Conservation (phyloP, 2,329 filamentous ascomycete species). For the Pseudocercospora macadamiae region DNA sequence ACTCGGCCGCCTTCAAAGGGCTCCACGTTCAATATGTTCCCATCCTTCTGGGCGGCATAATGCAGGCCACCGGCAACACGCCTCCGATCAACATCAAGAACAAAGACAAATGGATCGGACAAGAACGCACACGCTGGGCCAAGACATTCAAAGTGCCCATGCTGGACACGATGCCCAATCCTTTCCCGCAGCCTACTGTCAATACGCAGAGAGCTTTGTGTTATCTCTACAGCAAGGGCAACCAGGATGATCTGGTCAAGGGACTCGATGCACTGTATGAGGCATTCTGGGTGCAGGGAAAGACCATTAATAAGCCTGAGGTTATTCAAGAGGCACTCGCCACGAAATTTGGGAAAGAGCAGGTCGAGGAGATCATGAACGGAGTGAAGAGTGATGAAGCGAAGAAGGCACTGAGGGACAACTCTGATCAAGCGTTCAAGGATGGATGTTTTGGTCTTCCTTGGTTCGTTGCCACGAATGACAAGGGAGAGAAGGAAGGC, state of each 20-base stretch:
- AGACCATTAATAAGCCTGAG: conserved; percentile 50
- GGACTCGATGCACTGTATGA: conserved; percentile 54
- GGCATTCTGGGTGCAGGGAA: conserved; percentile 56
- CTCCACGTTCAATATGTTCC: conserved; percentile 61
- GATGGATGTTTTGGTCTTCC: conserved; percentile 64
- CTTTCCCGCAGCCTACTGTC: conserved; percentile 59
- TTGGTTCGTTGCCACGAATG: conserved; percentile 61
- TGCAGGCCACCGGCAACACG: conserved; percentile 59
- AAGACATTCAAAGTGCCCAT: conserved; percentile 59
- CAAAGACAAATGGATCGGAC: conserved; percentile 61
- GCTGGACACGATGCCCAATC: conserved; percentile 45
- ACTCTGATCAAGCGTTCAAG: conserved; percentile 56
- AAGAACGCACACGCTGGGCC: conserved; percentile 59
- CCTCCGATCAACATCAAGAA: conserved; percentile 62
- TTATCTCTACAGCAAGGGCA: conserved; percentile 46
- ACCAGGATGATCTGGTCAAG: conserved; percentile 45
- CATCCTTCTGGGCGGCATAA: conserved; percentile 62
- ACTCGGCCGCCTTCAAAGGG: conserved; percentile 58
- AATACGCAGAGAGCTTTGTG: conserved; percentile 56
- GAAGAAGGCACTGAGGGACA: conserved; percentile 52
- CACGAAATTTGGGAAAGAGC: conserved; percentile 49
- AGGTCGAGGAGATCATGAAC: conserved; percentile 44
- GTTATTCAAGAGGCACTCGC: conserved; percentile 50
- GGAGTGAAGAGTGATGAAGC: conserved; percentile 43
- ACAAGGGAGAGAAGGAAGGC: conserved; percentile 55